Evolutionary conservation across 208 protist genomes (phyloP).

Genomic region (Leishmania gerbilli): DNA sequence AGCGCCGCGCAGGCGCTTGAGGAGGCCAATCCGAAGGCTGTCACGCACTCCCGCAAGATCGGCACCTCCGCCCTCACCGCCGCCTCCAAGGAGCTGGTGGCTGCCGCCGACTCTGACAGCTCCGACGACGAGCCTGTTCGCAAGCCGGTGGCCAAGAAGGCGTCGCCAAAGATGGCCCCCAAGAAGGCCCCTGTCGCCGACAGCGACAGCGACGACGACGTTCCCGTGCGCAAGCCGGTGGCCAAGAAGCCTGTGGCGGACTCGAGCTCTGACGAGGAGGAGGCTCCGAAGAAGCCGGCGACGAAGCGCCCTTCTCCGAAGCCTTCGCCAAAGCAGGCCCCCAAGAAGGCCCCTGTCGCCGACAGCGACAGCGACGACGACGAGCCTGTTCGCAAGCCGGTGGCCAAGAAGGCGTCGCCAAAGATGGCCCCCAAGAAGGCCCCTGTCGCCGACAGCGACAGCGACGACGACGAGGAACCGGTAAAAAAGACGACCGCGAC

Average conservation of each 20-base stretch:
- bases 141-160: constrained; percentile 54
- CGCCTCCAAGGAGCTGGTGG: constrained; percentile 36
- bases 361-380: constrained; percentile 51
- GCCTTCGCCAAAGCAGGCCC: constrained; percentile 32
- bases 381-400: constrained; percentile 41
- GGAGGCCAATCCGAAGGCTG: constrained; percentile 66
- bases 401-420: constrained; percentile 29
- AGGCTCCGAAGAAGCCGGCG: constrained; percentile 24
- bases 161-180: constrained; percentile 38
- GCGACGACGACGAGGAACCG: constrained; percentile 19
- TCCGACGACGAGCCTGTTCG: constrained; percentile 57
- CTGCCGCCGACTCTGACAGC: constrained; percentile 23
- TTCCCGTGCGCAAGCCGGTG: constrained; percentile 57
- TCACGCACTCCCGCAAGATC: constrained; percentile 49
- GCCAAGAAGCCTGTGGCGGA: constrained; percentile 40
- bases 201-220: constrained; percentile 63
- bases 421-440: constrained; percentile 43
- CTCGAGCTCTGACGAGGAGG: constrained; percentile 30
- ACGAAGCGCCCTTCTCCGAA: constrained; percentile 18
- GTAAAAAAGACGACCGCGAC: constrained; percentile 22
- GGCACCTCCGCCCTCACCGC: constrained; percentile 53
- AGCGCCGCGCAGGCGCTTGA: constrained; percentile 73
- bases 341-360: constrained; percentile 52
- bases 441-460: constrained; percentile 38
- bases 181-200: constrained; percentile 48